Percentiles rank a stretch among this genome's conserved stretches.
Evolutionary conservation across 2,329 filamentous ascomycete genomes (phyloP).

Genomic region (Blastomyces gilchristii): DNA sequence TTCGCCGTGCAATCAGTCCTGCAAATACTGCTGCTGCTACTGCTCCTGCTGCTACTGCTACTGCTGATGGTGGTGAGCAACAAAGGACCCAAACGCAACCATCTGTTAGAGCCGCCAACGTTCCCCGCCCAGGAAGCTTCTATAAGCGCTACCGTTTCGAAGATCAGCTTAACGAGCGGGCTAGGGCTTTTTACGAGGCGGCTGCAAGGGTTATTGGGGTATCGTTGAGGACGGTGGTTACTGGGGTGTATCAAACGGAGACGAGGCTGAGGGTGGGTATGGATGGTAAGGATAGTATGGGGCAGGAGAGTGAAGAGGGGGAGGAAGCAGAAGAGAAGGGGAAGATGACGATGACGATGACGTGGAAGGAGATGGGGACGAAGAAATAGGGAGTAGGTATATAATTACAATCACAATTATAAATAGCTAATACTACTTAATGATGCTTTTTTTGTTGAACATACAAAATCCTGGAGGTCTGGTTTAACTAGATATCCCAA

Average conservation of each 20-base stretch:
- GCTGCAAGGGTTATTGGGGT: constrained; percentile 43
- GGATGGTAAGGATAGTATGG: neutral
- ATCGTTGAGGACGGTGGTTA: constrained; percentile 41
- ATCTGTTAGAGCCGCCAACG: constrained; percentile 7
- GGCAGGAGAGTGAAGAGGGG: constrained; percentile 23
- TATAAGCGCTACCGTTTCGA: constrained; percentile 42
- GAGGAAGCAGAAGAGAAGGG: constrained; percentile 3
- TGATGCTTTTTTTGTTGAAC: neutral
- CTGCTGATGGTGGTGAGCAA: neutral
- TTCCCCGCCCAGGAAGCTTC: constrained; percentile 39
- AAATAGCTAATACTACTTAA: neutral
- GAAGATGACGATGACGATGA: neutral
- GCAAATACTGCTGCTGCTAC: neutral
- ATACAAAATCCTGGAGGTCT: neutral
- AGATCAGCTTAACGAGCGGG: constrained; percentile 38
- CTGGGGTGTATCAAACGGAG: constrained; percentile 43
- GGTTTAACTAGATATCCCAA: too few relatives aligned
- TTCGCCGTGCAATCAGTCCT: constrained; percentile 27
- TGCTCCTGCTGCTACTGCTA: neutral
- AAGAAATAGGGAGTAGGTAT: constrained; percentile 10
- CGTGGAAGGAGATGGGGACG: constrained; percentile 11
- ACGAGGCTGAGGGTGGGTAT: constrained; percentile 20
- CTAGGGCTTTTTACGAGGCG: constrained; percentile 42
- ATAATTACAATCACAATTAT: neutral
- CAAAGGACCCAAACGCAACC: neutral